These are phyloP conservation scores for Silene vulgaris DNA, from an alignment of 179 eudicot genomes.

Conservation along the genomic window DNA sequence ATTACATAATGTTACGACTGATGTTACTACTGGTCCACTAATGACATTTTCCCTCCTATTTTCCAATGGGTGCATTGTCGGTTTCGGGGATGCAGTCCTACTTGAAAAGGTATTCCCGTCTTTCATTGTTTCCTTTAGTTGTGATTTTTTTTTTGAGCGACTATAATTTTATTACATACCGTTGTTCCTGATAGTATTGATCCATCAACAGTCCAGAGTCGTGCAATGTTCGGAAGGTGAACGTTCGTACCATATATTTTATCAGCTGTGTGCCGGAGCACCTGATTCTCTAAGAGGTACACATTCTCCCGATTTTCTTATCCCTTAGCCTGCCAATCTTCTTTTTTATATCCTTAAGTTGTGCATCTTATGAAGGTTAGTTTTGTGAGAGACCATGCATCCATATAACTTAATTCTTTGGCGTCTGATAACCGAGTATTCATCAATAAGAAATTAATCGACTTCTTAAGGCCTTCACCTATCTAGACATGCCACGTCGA, in stretches of 20 bases:
- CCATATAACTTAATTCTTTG: background rate
- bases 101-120: constrained; percentile 76
- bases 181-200: constrained; percentile 24
- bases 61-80: constrained; percentile 23
- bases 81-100: constrained; percentile 52
- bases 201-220: constrained; percentile 84
- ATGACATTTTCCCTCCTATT: constrained; percentile 1
- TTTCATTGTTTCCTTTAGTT: constrained; percentile 18
- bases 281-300: constrained; percentile 71
- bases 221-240: constrained; percentile 95
- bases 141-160: constrained; percentile 7
- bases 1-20: constrained; percentile 14
- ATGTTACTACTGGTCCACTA: constrained; percentile 21
- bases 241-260: constrained; percentile 96
- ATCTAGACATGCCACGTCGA: background rate
- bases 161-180: background rate
- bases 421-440: background rate
- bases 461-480: background rate
- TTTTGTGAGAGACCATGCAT: background rate
- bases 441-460: background rate
- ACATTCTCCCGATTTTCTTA: background rate
- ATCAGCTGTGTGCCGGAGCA: constrained; percentile 99
- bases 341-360: background rate
- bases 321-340: background rate
- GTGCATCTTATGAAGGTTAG: constrained; percentile 2